These are phyloP conservation scores for Syncephalastrum sp. DNA, from an alignment of 371 early-diverging fungal genomes.

Conservation along the genomic window DNA sequence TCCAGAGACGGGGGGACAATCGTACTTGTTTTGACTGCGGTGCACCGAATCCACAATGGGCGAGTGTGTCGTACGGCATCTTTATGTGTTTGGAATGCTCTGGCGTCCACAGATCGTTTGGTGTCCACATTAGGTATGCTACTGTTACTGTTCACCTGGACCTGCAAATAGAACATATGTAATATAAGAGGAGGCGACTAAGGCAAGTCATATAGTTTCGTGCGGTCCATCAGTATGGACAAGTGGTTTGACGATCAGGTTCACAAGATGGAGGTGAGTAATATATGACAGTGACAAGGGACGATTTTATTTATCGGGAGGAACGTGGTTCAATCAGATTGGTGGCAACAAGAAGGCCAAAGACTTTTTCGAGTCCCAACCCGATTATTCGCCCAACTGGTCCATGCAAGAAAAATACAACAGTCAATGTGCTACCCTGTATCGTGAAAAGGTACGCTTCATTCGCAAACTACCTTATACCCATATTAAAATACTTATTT, in stretches of 20 bases:
- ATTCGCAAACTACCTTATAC: neutral
- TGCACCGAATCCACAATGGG: slow-evolving; percentile 91
- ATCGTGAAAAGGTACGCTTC: slow-evolving; percentile 80
- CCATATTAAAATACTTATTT: neutral
- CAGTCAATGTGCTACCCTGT: slow-evolving; percentile 82
- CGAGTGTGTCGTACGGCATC: slow-evolving; percentile 92
- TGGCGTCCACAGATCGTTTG: slow-evolving; percentile 90
- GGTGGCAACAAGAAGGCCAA: slow-evolving; percentile 93
- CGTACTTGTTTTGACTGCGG: slow-evolving; percentile 83
- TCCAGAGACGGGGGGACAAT: slow-evolving; percentile 73
- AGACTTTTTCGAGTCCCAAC: slow-evolving; percentile 83
- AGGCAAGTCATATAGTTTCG: slow-evolving; percentile 64
- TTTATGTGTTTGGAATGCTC: slow-evolving; percentile 98
- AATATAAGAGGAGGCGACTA: too few species aligned
- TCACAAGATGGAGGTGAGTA: slow-evolving; percentile 81
- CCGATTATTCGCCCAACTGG: slow-evolving; percentile 81
- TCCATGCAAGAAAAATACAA: slow-evolving; percentile 82
- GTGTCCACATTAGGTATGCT: slow-evolving; percentile 85
- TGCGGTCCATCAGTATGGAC: slow-evolving; percentile 98
- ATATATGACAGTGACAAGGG: neutral
- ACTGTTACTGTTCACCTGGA: neutral
- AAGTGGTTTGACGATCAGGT: slow-evolving; percentile 95
- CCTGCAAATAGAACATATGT: neutral
- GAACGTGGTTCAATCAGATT: slow-evolving; percentile 36
- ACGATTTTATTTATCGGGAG: neutral